Conservation (phyloP, 805 yeast genomes). For the Candida nonsorbophila region DNA sequence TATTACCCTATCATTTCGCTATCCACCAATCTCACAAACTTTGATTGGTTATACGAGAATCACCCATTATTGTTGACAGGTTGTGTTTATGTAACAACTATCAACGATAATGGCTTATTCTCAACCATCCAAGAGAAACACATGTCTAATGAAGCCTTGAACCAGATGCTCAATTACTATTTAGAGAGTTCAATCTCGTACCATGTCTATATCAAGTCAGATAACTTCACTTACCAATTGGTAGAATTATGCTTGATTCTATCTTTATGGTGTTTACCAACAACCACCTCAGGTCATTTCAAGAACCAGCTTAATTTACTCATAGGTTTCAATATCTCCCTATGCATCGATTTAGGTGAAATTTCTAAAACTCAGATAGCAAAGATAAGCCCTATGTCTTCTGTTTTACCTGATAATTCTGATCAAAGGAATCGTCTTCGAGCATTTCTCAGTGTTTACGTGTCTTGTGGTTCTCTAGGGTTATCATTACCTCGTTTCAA, state of each 20-base stretch:
- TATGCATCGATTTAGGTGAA: conserved; percentile 46
- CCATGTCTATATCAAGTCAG: conserved; percentile 35
- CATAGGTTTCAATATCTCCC: conserved; percentile 38
- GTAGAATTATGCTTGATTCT: conserved; percentile 40
- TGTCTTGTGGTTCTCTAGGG: conserved; percentile 48
- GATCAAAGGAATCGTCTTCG: conserved; percentile 27
- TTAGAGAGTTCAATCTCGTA: conserved; percentile 42
- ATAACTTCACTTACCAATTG: conserved; percentile 36
- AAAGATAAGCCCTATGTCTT: not conserved
- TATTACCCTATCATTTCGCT: conserved; percentile 47
- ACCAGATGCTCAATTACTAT: conserved; percentile 38
- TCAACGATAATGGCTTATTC: conserved; percentile 30
- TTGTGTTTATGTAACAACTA: conserved; percentile 42
- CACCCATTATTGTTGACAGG: conserved; percentile 41
- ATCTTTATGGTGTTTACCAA: conserved; percentile 52
- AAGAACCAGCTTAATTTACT: conserved; percentile 47
- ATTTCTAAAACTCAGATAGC: conserved; percentile 12
- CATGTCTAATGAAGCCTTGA: conserved; percentile 26
- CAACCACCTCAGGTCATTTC: conserved; percentile 46
- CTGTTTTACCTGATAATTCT: conserved; percentile 18
- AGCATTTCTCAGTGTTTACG: conserved; percentile 42
- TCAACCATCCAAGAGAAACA: conserved; percentile 7
- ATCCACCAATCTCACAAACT: conserved; percentile 27
- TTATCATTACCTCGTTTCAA: conserved; percentile 47
- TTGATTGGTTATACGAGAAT: conserved; percentile 33